Percentiles rank a stretch among this genome's conserved stretches.
Evolutionary conservation across 148 eudicot genomes (phyloP).

Genomic region (Cornus controversa): DNA sequence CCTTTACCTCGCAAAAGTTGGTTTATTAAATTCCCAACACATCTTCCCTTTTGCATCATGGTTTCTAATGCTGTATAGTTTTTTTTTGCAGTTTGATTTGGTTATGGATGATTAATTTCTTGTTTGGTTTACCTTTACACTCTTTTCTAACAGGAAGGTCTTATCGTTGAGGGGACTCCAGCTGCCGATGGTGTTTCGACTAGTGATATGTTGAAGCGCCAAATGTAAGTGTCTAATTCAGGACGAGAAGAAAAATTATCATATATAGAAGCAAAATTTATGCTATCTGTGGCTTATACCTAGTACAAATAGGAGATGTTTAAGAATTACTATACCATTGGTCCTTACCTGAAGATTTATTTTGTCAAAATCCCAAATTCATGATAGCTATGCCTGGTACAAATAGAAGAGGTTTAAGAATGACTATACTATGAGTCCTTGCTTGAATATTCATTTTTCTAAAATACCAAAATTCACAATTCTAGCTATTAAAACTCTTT

Average conservation of each 20-base stretch:
- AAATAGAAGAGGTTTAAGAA: too few species aligned
- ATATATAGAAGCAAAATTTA: background rate
- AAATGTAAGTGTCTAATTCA: slow-evolving; percentile 50
- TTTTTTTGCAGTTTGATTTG: slow-evolving; percentile 5
- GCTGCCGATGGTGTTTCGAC: slow-evolving; percentile 96
- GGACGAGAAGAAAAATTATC: background rate
- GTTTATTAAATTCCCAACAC: background rate
- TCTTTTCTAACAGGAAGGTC: slow-evolving; percentile 65
- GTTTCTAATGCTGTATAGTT: background rate
- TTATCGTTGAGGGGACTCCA: slow-evolving; percentile 83
- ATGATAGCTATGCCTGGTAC: too few species aligned
- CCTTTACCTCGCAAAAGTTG: slow-evolving; percentile 90
- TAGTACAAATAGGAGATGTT: background rate
- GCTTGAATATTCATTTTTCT: too few species aligned
- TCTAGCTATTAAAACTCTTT: too few species aligned
- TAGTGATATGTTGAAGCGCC: slow-evolving; percentile 78
- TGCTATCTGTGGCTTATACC: background rate
- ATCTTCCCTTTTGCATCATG: background rate
- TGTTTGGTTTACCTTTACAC: background rate
- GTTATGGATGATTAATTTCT: background rate
- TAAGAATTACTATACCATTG: background rate
- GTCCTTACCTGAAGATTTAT: background rate
- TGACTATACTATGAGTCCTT: too few species aligned
- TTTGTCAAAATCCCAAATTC: background rate
- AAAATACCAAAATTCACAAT: too few species aligned